Evolutionary conservation across 1,139 yeast species (phyloP).

Genomic region (Arxiozyma heterogenica): DNA sequence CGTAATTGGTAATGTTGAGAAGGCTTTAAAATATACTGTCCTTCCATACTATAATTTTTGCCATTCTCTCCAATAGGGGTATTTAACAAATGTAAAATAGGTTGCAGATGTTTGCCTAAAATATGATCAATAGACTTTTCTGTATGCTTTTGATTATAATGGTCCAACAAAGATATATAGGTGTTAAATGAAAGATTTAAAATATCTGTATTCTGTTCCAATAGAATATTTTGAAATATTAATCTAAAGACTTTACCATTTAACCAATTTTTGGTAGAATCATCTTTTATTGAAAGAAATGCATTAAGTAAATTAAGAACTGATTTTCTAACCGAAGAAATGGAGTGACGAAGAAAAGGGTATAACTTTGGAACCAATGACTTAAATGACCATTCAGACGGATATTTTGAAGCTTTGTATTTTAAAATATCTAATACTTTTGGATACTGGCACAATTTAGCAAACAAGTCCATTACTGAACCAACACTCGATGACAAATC

Average conservation of each 20-base stretch:
- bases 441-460: slow-evolving; percentile 75
- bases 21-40: slow-evolving; percentile 65
- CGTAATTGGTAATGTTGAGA: slow-evolving; percentile 37
- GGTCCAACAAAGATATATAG: slow-evolving; percentile 48
- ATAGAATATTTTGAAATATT: slow-evolving; percentile 74
- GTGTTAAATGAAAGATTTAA: slow-evolving; percentile 55
- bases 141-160: slow-evolving; percentile 34
- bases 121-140: slow-evolving; percentile 39
- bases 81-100: slow-evolving; percentile 64
- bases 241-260: slow-evolving; percentile 63
- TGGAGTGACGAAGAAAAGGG: slow-evolving; percentile 90
- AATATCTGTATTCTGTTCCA: slow-evolving; percentile 79
- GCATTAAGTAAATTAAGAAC: slow-evolving; percentile 75
- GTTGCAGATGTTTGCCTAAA: slow-evolving; percentile 46
- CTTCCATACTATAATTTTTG: slow-evolving; percentile 77
- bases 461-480: slow-evolving; percentile 87
- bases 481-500: slow-evolving; percentile 94
- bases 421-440: slow-evolving; percentile 67
- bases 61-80: slow-evolving; percentile 95
- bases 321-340: slow-evolving; percentile 82
- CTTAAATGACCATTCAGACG: slow-evolving; percentile 49
- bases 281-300: slow-evolving; percentile 62
- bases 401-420: slow-evolving; percentile 42
- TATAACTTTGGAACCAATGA: slow-evolving; percentile 80
- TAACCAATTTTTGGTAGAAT: slow-evolving; percentile 66